Conservation (phyloP, 768 basidiomycete genomes). For the Agrocybe pediades region DNA sequence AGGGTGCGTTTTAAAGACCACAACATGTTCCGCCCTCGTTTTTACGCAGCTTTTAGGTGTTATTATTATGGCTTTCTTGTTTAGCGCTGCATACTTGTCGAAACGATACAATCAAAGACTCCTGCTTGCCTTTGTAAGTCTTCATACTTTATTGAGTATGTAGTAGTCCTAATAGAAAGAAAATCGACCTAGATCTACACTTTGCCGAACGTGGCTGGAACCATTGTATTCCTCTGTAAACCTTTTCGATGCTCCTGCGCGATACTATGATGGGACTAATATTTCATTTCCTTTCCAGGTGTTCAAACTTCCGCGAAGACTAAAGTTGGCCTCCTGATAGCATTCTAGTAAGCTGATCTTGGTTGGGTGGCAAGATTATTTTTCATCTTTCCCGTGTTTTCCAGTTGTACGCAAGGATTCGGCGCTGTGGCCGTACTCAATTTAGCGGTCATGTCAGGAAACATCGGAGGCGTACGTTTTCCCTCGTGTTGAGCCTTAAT, state of each 20-base stretch:
- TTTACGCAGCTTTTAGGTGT: constrained; percentile 21
- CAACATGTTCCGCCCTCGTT: constrained; percentile 8
- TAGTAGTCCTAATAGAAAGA: not conserved
- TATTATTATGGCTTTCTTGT: constrained; percentile 47
- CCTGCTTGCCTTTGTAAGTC: constrained; percentile 42
- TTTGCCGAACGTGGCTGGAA: constrained; percentile 49
- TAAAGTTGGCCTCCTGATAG: constrained; percentile 48
- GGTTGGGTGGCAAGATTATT: not conserved
- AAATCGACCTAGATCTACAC: constrained; percentile 39
- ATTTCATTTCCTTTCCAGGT: constrained; percentile 15
- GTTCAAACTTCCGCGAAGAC: constrained; percentile 41
- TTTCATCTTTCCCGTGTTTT: not conserved
- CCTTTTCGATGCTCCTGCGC: not conserved
- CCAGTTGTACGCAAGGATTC: constrained; percentile 46
- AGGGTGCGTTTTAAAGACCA: constrained; percentile 26
- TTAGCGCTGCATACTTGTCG: constrained; percentile 43
- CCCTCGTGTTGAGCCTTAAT: not conserved
- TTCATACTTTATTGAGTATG: not conserved
- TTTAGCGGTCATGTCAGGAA: constrained; percentile 47
- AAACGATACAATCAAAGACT: constrained; percentile 45
- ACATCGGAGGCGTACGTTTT: constrained; percentile 40
- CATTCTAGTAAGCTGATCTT: constrained; percentile 44
- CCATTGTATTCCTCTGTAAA: constrained; percentile 46
- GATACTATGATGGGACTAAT: not conserved
- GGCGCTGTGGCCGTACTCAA: constrained; percentile 49